Evolutionary conservation across 306 rosid species (phyloP), one percentile per base, ranked within the genome.

Genomic region (Luffa acutangula): DNA sequence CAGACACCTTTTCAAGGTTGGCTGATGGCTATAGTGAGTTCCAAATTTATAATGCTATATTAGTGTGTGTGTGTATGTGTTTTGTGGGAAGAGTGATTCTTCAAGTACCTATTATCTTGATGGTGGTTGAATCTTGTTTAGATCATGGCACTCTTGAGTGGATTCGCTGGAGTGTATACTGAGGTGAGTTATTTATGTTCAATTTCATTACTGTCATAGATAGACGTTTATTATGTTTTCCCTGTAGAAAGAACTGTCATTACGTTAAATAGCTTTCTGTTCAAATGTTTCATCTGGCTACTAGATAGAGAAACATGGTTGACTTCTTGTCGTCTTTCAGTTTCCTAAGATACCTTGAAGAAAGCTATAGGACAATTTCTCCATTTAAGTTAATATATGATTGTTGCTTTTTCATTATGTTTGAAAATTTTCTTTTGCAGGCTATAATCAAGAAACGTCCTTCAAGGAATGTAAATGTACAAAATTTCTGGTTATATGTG

Each of bases 111-210:
- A 52, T 84, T 62, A 75, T 86, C 46, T 65, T 54, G 39, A 70
- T 57, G 41, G 79, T 48, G 83, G 78, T 77, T 48, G 18, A 72
- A 83, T 74, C 73, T 60, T 71, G 82, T 86, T 52, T 86, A 94
- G 98, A 87, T 89, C 81, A 92, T 94, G 98, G 97, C 98, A 56
- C 97, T 94, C 77, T 85, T 92, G 81, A 94, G 98, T 85, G 98
- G 98, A 86, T 92, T 92, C 87, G 97, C 98, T 0, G 97, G 98
- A 80, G 98, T 94, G 46, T 94, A 94, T 79, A 94, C 97, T 0
- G 97, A 94, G 97, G 97, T 94, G 80, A 87, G 80, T 84, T 77
- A 89, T 75, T 76, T 25, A 2, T 67, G 75, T 67, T 17, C 75
- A 67, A 42, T 65, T 79, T 81, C 49, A 17, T 46, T 81, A 67